Conservation (phyloP, 495 filamentous ascomycete genomes). For the Trichoderma erinaceum region DNA sequence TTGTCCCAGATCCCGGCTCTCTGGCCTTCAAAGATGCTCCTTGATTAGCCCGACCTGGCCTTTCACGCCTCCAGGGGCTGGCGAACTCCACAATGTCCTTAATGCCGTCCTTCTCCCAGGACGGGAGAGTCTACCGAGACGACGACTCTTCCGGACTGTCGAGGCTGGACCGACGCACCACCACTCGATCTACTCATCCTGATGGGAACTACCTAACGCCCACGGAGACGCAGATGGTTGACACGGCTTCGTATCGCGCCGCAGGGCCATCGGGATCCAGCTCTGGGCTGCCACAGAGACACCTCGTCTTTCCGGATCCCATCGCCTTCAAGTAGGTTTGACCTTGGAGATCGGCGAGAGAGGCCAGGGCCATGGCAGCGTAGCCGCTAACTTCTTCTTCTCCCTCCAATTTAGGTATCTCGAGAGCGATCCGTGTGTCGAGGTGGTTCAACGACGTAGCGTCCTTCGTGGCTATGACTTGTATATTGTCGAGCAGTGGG, state of each 20-base stretch:
- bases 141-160: conserved; percentile 20
- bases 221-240: conserved; percentile 16
- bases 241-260: not conserved
- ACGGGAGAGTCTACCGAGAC: conserved; percentile 22
- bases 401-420: conserved; percentile 54
- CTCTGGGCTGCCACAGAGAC: conserved; percentile 26
- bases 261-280: conserved; percentile 8
- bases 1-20: conserved; percentile 1
- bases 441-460: conserved; percentile 62
- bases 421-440: conserved; percentile 75
- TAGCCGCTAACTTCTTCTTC: conserved; percentile 9
- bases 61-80: conserved; percentile 8
- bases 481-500: conserved; percentile 97
- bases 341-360: not conserved
- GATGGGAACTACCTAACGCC: conserved; percentile 17
- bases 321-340: conserved; percentile 55
- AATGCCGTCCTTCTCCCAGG: conserved; percentile 19
- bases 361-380: not conserved
- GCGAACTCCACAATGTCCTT: conserved; percentile 12
- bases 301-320: conserved; percentile 66
- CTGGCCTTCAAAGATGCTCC: conserved; percentile 7
- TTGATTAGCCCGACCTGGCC: conserved; percentile 4
- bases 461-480: conserved; percentile 79
- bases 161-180: conserved; percentile 18
- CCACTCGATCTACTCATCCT: conserved; percentile 16